phyloP scores from a whole-genome alignment of 2,329 filamentous ascomycete species.

The Zasmidium citrigriseum region DNA sequence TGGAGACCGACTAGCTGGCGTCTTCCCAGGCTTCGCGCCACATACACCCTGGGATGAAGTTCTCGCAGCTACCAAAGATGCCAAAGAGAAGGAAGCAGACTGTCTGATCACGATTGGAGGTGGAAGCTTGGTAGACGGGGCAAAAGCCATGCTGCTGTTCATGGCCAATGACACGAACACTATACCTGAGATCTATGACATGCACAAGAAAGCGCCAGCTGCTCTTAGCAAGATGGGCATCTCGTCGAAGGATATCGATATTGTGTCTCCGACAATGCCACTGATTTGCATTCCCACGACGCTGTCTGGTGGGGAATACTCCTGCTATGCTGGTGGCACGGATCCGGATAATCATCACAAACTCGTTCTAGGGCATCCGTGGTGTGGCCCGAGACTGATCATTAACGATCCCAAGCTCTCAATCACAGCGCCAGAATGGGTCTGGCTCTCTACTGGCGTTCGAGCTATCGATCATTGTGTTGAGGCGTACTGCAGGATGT shows the following conservation, averaged over 20 bases:
- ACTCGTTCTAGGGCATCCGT: slow-evolving; percentile 27
- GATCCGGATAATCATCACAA: slow-evolving; percentile 16
- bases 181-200: slow-evolving; percentile 12
- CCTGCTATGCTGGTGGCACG: slow-evolving; percentile 44
- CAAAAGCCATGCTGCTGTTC: slow-evolving; percentile 52
- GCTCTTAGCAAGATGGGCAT: background rate
- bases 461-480: slow-evolving; percentile 61
- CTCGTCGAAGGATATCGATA: background rate
- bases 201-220: slow-evolving; percentile 7
- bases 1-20: slow-evolving; percentile 46
- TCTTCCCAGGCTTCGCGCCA: slow-evolving; percentile 53
- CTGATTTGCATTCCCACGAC: slow-evolving; percentile 23
- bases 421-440: slow-evolving; percentile 51
- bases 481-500: slow-evolving; percentile 53
- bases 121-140: slow-evolving; percentile 57
- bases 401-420: slow-evolving; percentile 59
- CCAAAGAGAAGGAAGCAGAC: slow-evolving; percentile 43
- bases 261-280: slow-evolving; percentile 11
- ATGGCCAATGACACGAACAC: slow-evolving; percentile 22
- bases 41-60: slow-evolving; percentile 58
- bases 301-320: slow-evolving; percentile 35
- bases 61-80: slow-evolving; percentile 49
- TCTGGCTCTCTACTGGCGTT: slow-evolving; percentile 62
- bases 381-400: slow-evolving; percentile 49
- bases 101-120: slow-evolving; percentile 57